Base-by-base conservation (phyloP, 352 stramenopile species). In the Phytophthora sansomeana region DNA sequence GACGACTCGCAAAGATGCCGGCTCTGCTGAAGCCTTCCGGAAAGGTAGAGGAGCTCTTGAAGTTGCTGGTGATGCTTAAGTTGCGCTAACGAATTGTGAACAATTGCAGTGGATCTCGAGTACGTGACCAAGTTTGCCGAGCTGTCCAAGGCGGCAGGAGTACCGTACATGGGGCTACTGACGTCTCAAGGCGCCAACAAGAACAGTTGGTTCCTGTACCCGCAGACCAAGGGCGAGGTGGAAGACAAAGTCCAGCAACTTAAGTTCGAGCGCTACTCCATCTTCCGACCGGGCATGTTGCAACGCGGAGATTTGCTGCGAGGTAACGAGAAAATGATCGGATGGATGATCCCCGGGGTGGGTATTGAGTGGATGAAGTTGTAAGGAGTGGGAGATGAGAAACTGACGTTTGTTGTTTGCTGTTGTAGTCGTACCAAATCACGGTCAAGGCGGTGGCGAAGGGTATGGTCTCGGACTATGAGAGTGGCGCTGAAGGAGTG, bases 121-220 rank as follows among this genome's bases (percentile, higher is more conserved):
- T 94, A 92, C 55, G 76, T 80, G 39, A 80, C 58, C 6, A 80
- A 75, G n/a, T 83, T 89, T 30, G 82, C 66, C 1, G 63, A 91
- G 50, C 48, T 90, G 0, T 56, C 65, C 33, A 91, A 92, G 69
- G 44, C 58, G 0, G 69, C 74, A 2, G 63, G 67, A 24, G 67
- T 83, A 11, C 74, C 79, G 14, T 94, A 91, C 63, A 83, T 92
- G 61, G 86, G 81, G 0, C 66, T 95, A 7, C 44, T 95, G 19
- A 86, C 86, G 26, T 80, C 84, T 3, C 61, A 90, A 58, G 66
- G 68, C 11, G 75, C 82, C 10, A 85, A 88, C 62, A 90, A 89
- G 70, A 72, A 79, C 67, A 91, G 81, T 51, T 94, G 85, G 85
- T 88, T 92, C 57, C 65, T 92, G 58, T 94, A 92, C 68, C 77